Base-by-base conservation (phyloP, 805 yeast genomes). In the Candida maris region DNA sequence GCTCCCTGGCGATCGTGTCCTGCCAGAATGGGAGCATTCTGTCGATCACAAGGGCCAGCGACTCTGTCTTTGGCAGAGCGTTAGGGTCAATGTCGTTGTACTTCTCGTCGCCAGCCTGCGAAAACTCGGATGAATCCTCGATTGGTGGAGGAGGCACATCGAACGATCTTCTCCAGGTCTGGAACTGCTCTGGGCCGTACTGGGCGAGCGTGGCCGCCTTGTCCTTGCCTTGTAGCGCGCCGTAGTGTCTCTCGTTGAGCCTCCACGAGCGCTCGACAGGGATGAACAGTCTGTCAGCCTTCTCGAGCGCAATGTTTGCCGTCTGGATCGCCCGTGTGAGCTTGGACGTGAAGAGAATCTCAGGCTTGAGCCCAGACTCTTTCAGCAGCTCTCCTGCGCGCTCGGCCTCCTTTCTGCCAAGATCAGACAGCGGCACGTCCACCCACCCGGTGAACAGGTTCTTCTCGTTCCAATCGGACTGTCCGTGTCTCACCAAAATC, bases 371-470 rank as follows among this genome's bases (percentile, higher is more conserved):
- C 46, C 85, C 85, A 45, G 91, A 79, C 66, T 87, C 94, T 67
- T 81, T 84, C 63, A 89, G 74, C 63, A 91, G 73, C 64, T 80
- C 87, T 68, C 97, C 97, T 51, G 97, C 97, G 65, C 85, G 81
- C 52, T 71, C 73, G 54, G 97, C 97, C 74, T 89, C 97, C 64
- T 81, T 75, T 64, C 74, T 78, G 68, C 97, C 97, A 54, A 75
- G 68, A 45, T 74, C 88, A 37, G 91, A 80, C 64, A 89, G 77
- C 59, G 77, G 72, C 54, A 87, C 95, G 68, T 89, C 97, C 47
- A 91, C 97, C 97, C 97, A 89, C 62, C 97, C 97, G 67, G 97
- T 89, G 83, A 89, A 89, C 54, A 89, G 76, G 79, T 89, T 91
- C 76, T 87, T 86, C 70, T 87, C 95, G 70, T 89, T 89, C 97